Percentiles rank a stretch among this genome's conserved stretches.
Evolutionary conservation across 129 eudicot species (phyloP).

Genomic region (Ambrosia trifida): DNA sequence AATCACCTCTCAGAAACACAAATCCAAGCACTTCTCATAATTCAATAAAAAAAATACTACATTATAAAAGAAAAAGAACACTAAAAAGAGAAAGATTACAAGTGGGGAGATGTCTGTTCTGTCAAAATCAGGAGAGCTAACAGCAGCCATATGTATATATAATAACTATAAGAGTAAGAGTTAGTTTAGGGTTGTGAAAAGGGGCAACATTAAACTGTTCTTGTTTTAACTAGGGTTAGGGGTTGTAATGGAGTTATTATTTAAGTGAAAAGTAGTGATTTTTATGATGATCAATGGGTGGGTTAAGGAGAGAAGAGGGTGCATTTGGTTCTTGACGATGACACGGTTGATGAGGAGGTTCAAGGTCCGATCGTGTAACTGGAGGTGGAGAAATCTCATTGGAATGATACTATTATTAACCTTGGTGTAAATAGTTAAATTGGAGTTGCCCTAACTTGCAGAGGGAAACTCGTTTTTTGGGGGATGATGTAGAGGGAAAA

Average conservation of each 20-base stretch:
- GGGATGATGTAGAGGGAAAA: too few relatives aligned
- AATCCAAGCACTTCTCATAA: too few relatives aligned
- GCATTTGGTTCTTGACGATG: conserved; percentile 5
- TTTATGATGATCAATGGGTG: conserved; percentile 17
- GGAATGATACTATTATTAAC: too few relatives aligned
- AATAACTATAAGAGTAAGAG: not conserved
- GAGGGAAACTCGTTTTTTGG: too few relatives aligned
- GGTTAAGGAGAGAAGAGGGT: not conserved
- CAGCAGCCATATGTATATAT: conserved; percentile 21
- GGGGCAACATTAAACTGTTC: conserved; percentile 28
- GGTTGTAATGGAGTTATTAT: conserved; percentile 11
- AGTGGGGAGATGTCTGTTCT: conserved; percentile 40
- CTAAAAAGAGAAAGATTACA: conserved; percentile 6
- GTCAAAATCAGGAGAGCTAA: conserved; percentile 44
- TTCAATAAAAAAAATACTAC: not conserved
- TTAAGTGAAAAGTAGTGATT: conserved; percentile 9
- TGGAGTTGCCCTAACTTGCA: too few relatives aligned
- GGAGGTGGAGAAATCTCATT: too few relatives aligned
- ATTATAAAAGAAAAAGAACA: not conserved
- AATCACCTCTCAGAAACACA: too few relatives aligned
- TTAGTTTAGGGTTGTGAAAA: conserved; percentile 33
- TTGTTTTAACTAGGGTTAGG: conserved; percentile 29
- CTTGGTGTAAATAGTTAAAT: too few relatives aligned
- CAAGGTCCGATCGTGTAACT: conserved; percentile 3
- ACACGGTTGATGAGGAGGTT: not conserved